Percentiles rank a stretch among this genome's conserved stretches.
Conservation (phyloP, 805 yeast species). For the Torulaspora quercuum region DNA sequence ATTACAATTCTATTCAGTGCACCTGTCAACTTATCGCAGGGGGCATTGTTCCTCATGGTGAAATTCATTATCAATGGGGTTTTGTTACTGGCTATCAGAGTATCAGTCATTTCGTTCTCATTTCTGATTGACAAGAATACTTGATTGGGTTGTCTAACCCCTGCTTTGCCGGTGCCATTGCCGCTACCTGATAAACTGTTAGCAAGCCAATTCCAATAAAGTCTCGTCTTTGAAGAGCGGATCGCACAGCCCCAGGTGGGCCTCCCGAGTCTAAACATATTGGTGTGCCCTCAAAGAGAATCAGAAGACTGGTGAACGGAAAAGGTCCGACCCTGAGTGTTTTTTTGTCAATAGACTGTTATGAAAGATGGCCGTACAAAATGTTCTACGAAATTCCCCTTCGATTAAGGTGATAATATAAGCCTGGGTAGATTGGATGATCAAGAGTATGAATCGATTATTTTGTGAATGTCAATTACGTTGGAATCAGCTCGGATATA, state of each 20-base stretch:
- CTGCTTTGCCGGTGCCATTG: conserved; percentile 1
- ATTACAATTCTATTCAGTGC: conserved; percentile 53
- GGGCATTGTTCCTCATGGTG: conserved; percentile 60
- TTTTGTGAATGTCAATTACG: too few relatives aligned
- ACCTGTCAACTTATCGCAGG: conserved; percentile 60
- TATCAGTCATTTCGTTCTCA: conserved; percentile 56
- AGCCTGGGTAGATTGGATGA: too few relatives aligned
- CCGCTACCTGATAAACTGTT: conserved; percentile 1
- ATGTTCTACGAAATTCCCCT: conserved; percentile 1
- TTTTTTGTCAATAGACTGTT: not conserved
- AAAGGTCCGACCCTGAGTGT: too few relatives aligned
- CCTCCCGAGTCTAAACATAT: conserved; percentile 4
- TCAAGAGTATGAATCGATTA: too few relatives aligned
- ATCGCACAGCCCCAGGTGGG: not conserved
- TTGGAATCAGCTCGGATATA: too few relatives aligned
- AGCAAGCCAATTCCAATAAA: conserved; percentile 11
- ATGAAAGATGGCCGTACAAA: conserved; percentile 1
- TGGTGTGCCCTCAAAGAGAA: too few relatives aligned
- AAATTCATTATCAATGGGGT: conserved; percentile 70
- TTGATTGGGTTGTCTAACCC: conserved; percentile 10
- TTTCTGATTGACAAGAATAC: conserved; percentile 51
- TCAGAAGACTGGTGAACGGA: too few relatives aligned
- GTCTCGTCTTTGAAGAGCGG: conserved; percentile 3
- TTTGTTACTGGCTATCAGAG: conserved; percentile 45
- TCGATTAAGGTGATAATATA: too few relatives aligned